These are phyloP conservation scores for Gregarina niphandrodes DNA, from an alignment of 169 alveolate genomes.

Conservation along the genomic window DNA sequence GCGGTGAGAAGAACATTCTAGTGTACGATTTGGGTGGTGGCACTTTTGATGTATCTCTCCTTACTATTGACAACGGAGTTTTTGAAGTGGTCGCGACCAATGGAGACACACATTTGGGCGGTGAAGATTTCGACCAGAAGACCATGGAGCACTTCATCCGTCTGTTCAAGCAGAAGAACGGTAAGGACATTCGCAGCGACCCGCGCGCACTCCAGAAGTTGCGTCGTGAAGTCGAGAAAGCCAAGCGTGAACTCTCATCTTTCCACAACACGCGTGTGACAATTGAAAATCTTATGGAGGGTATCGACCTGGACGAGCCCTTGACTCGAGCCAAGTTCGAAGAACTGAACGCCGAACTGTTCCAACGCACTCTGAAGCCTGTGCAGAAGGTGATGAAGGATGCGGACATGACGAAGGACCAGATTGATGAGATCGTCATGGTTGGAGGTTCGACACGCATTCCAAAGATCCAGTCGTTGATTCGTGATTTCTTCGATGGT, in stretches of 20 bases:
- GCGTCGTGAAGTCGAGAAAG: slow-evolving; percentile 85
- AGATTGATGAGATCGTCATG: slow-evolving; percentile 78
- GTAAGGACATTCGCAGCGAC: slow-evolving; percentile 63
- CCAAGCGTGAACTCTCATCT: slow-evolving; percentile 79
- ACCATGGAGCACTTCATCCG: slow-evolving; percentile 83
- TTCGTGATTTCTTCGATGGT: slow-evolving; percentile 70
- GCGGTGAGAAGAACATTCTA: slow-evolving; percentile 68
- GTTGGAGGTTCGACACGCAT: slow-evolving; percentile 84
- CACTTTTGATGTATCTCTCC: slow-evolving; percentile 93
- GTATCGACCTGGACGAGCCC: slow-evolving; percentile 55
- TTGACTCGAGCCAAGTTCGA: slow-evolving; percentile 73
- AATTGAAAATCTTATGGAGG: slow-evolving; percentile 54
- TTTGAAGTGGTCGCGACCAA: slow-evolving; percentile 89
- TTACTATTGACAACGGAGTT: slow-evolving; percentile 88
- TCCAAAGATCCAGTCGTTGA: slow-evolving; percentile 66
- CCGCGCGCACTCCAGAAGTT: slow-evolving; percentile 83
- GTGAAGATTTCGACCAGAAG: slow-evolving; percentile 87
- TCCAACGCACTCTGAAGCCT: slow-evolving; percentile 59
- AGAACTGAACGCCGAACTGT: slow-evolving; percentile 55
- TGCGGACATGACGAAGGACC: slow-evolving; percentile 48
- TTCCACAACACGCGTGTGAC: slow-evolving; percentile 37
- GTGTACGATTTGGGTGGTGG: slow-evolving; percentile 99
- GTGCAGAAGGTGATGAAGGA: slow-evolving; percentile 58
- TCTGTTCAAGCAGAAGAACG: slow-evolving; percentile 67
- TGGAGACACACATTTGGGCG: slow-evolving; percentile 98